Evolutionary conservation across 805 yeast species (phyloP), one percentile per base, ranked within the genome.

Genomic region (Kuraishia piskuri): DNA sequence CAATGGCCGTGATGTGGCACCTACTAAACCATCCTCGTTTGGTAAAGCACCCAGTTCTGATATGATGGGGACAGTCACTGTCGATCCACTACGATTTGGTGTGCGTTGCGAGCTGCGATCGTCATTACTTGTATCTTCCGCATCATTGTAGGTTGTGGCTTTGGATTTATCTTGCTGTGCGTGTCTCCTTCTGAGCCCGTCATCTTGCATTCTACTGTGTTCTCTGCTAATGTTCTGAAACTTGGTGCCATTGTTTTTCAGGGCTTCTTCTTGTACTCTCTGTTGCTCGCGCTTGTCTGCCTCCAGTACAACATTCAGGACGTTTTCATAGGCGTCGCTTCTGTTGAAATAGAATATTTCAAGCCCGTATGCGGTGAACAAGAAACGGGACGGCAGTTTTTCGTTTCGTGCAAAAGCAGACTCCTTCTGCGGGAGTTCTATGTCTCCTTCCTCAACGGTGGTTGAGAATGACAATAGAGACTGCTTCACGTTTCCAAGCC

Each of bases 291-390:
- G 23, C 48, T 48, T 50, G 22, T 52, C 46, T 2, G 40, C 14
- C 17, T 31, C 40, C 40, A 31, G 14, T 3, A 56, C 24, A 25
- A 40, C 31, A 21, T 77, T 75, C 59, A 83, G 59, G 17, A 88
- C 78, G 52, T 74, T 75, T 47, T 88, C 91, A 67, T 87, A 94
- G 0, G 96, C 91, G 10, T 71, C 72, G 0, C 88, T 79, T 62
- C 94, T 77, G 67, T 94, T 94, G 67, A 88, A 92, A 54, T 86
- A 70, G 64, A 90, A 94, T 49, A 87, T 68, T 65, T 94, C 99
- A 2, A 88, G 62, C 0, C 99, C 99, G 51, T 83, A 86, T 9
- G 86, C 67, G 21, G 78, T 76, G 2, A 90, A 62, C 3, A 75
- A 59, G 55, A 84, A 76, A 45, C 90, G 71, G 9, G 84, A 70